Percentiles rank a stretch among this genome's conserved stretches.
phyloP scores from a whole-genome alignment of 768 basidiomycete species.

The Coprinopsis strossmayeri region DNA sequence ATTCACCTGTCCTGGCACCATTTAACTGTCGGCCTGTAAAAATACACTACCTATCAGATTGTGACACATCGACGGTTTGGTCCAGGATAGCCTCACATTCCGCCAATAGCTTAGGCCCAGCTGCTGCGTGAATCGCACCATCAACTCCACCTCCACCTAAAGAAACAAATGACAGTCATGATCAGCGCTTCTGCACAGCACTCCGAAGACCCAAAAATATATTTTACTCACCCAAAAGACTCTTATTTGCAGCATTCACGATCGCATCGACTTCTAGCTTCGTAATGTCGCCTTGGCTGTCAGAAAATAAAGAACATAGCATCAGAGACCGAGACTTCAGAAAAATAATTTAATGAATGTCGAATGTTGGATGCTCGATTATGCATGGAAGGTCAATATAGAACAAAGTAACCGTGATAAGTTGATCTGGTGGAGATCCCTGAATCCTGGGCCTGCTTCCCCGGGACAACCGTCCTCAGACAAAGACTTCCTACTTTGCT shows the following conservation, averaged over 20 bases:
- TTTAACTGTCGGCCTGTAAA: conserved; percentile 51
- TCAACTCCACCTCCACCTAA: conserved; percentile 82
- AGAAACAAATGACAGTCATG: background rate
- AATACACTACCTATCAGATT: background rate
- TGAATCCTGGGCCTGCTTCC: too few species aligned
- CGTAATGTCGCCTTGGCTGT: conserved; percentile 78
- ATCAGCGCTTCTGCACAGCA: background rate
- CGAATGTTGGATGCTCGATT: too few species aligned
- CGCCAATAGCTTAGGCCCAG: conserved; percentile 54
- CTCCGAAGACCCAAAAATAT: background rate
- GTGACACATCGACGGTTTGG: too few species aligned
- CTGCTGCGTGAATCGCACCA: conserved; percentile 75
- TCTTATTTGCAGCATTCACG: conserved; percentile 78
- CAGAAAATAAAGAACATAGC: too few species aligned
- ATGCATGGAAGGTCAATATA: too few species aligned
- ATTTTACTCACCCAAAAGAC: conserved; percentile 52
- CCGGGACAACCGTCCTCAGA: too few species aligned
- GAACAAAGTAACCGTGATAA: background rate
- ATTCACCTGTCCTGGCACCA: conserved; percentile 65
- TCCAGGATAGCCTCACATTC: conserved; percentile 56
- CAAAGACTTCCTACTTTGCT: too few species aligned
- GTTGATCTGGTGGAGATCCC: background rate
- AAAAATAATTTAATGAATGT: too few species aligned
- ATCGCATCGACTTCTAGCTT: conserved; percentile 62
- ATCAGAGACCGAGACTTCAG: too few species aligned